phyloP scores from a whole-genome alignment of 495 filamentous ascomycete species.

The Aspergillus baeticus region DNA sequence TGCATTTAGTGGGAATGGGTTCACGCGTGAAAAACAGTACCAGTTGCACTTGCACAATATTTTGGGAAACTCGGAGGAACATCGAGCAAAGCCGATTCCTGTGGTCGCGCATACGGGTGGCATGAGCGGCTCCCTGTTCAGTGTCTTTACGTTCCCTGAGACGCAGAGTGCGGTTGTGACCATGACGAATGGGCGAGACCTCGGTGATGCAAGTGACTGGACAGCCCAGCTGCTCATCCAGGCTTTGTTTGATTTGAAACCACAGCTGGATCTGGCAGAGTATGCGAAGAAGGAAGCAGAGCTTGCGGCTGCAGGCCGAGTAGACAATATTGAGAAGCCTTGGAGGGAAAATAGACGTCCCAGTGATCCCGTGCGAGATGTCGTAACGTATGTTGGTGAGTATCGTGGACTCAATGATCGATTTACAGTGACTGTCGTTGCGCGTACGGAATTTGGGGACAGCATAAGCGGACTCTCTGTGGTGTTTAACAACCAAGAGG shows the following conservation, averaged over 20 bases:
- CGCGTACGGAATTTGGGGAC: not conserved
- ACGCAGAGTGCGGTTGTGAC: constrained; percentile 18
- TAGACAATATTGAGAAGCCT: constrained; percentile 7
- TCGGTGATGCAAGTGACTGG: constrained; percentile 20
- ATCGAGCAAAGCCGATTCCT: not conserved
- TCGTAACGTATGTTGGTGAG: not conserved
- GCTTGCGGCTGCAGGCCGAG: not conserved
- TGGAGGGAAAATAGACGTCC: constrained; percentile 8
- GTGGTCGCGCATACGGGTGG: constrained; percentile 15
- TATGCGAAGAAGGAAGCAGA: constrained; percentile 10
- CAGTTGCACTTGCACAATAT: constrained; percentile 11
- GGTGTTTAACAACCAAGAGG: constrained; percentile 6
- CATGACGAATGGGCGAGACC: constrained; percentile 16
- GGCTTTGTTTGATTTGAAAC: constrained; percentile 19
- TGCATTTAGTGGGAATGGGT: constrained; percentile 7
- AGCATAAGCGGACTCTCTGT: not conserved
- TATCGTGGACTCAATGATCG: not conserved
- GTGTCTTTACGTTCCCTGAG: constrained; percentile 18
- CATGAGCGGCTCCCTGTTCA: constrained; percentile 9
- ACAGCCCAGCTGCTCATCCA: constrained; percentile 18
- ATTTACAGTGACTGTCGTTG: not conserved
- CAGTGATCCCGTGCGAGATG: constrained; percentile 2
- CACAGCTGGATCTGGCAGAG: constrained; percentile 4
- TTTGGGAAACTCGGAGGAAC: constrained; percentile 10
- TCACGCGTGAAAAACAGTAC: constrained; percentile 6